These are phyloP conservation scores for Candida anglica DNA, from an alignment of 805 yeast genomes.

Conservation along the genomic window DNA sequence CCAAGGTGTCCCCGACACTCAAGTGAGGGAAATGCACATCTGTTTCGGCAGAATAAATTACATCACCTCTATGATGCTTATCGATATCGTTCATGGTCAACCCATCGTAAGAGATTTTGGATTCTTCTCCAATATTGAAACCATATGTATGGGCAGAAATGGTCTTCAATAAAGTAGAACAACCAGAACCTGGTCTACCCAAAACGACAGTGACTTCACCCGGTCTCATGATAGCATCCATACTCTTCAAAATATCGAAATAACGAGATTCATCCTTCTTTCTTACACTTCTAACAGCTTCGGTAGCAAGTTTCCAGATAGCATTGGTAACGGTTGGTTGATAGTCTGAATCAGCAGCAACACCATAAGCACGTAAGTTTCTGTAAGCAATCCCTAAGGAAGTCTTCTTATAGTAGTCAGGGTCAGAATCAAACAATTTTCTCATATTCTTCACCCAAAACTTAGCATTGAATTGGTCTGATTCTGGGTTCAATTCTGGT, in stretches of 20 bases:
- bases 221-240: constrained; percentile 33
- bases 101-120: constrained; percentile 32
- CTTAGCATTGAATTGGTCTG: constrained; percentile 55
- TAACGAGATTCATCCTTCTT: constrained; percentile 19
- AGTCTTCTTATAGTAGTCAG: constrained; percentile 60
- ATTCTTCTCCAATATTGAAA: constrained; percentile 28
- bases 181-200: constrained; percentile 42
- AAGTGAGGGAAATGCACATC: constrained; percentile 56
- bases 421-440: constrained; percentile 48
- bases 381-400: constrained; percentile 57
- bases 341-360: constrained; percentile 65
- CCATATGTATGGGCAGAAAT: constrained; percentile 36
- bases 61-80: constrained; percentile 32
- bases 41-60: constrained; percentile 46
- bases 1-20: constrained; percentile 52
- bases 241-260: constrained; percentile 29
- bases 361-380: constrained; percentile 57
- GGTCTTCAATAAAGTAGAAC: constrained; percentile 37
- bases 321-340: constrained; percentile 55
- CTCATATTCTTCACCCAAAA: constrained; percentile 67
- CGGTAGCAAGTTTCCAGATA: constrained; percentile 19
- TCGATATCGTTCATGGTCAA: constrained; percentile 23
- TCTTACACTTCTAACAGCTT: constrained; percentile 12
- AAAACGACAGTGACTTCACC: constrained; percentile 39
- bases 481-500: constrained; percentile 54